Conservation (phyloP, 2,329 filamentous ascomycete genomes). For the Hypoxylon sp. region DNA sequence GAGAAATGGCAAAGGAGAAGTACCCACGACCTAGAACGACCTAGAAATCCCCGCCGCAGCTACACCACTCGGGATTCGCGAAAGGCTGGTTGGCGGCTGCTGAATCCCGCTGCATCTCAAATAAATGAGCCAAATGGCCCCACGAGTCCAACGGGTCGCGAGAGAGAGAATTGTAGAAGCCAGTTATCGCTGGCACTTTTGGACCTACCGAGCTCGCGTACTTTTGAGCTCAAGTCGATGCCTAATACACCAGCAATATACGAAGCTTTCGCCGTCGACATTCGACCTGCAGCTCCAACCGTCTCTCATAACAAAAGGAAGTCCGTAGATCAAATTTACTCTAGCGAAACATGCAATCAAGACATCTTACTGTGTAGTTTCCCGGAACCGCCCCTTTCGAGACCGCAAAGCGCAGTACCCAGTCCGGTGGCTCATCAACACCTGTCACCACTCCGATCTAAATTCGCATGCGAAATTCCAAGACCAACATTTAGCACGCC, state of each 20-base stretch:
- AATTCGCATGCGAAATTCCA: slow-evolving; percentile 43
- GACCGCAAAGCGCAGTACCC: slow-evolving; percentile 19
- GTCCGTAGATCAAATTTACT: slow-evolving; percentile 51
- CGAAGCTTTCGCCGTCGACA: slow-evolving; percentile 50
- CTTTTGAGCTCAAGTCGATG: slow-evolving; percentile 43
- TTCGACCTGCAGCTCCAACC: slow-evolving; percentile 42
- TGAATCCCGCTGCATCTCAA: slow-evolving; percentile 16
- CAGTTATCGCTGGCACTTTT: slow-evolving; percentile 36
- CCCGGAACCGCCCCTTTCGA: slow-evolving; percentile 32
- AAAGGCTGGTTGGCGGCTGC: slow-evolving; percentile 33
- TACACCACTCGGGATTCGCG: slow-evolving; percentile 21
- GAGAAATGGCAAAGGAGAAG: slow-evolving; percentile 31
- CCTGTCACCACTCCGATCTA: slow-evolving; percentile 41
- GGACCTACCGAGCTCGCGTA: slow-evolving; percentile 41
- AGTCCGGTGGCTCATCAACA: slow-evolving; percentile 19
- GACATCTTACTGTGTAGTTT: slow-evolving; percentile 49
- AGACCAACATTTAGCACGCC: slow-evolving; percentile 45
- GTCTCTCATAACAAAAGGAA: slow-evolving; percentile 43
- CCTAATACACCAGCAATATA: slow-evolving; percentile 51
- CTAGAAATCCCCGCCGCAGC: slow-evolving; percentile 20
- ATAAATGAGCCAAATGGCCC: slow-evolving; percentile 13
- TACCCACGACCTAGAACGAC: slow-evolving; percentile 12
- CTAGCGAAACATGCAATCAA: slow-evolving; percentile 46
- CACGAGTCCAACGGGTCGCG: slow-evolving; percentile 24
- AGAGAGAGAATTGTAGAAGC: slow-evolving; percentile 31